Conservation (phyloP, 805 yeast genomes). For the Cyberlindnera japonica region DNA sequence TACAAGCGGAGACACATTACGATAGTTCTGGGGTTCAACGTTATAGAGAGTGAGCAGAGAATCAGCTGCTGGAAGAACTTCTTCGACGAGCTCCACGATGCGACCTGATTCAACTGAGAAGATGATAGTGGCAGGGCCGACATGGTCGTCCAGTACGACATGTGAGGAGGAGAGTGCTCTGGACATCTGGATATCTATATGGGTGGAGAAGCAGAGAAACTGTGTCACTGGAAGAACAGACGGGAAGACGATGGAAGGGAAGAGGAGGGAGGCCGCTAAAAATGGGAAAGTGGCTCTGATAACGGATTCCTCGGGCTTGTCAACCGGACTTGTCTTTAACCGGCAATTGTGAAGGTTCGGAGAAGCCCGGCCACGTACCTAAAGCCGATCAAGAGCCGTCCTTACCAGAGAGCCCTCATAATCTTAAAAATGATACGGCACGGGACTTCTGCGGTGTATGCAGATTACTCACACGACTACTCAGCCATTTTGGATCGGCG, state of each 20-base stretch:
- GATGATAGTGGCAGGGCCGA: conserved; percentile 61
- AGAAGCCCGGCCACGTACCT: too few relatives aligned
- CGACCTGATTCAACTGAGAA: conserved; percentile 55
- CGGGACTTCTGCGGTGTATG: too few relatives aligned
- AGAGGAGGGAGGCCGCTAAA: background rate
- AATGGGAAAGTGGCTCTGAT: background rate
- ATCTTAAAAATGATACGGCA: too few relatives aligned
- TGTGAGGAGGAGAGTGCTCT: conserved; percentile 59
- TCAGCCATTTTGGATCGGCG: too few relatives aligned
- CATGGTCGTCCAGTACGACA: conserved; percentile 47
- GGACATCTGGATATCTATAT: conserved; percentile 7
- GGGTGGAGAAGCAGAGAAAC: background rate
- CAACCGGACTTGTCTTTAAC: background rate
- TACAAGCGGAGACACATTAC: conserved; percentile 57
- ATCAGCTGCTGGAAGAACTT: conserved; percentile 37
- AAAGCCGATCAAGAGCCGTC: too few relatives aligned
- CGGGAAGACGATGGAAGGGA: too few relatives aligned
- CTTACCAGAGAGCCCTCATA: too few relatives aligned
- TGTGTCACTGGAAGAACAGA: too few relatives aligned
- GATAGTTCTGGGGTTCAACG: conserved; percentile 38
- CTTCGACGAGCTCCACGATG: conserved; percentile 49
- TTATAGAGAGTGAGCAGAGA: conserved; percentile 40
- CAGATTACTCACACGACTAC: too few relatives aligned
- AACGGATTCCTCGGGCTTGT: conserved; percentile 2
- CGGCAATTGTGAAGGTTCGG: background rate